A percentile compares a stretch with the other conserved stretches of the same genome.
Conservation (phyloP, 495 filamentous ascomycete genomes). For the Aspergillus sclerotiicarbonarius region DNA sequence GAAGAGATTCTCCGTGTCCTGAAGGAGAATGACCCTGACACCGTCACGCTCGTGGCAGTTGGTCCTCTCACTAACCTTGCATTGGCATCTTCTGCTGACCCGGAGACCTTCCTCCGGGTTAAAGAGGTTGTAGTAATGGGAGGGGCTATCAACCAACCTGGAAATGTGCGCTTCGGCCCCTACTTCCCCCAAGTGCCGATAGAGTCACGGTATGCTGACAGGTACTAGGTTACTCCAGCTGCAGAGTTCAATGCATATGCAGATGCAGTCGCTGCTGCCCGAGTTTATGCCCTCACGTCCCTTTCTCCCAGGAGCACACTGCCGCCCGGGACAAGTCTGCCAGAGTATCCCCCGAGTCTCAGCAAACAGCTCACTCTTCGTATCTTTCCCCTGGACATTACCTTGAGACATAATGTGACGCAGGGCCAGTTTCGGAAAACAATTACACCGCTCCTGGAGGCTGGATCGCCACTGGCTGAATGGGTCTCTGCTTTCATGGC, state of each 20-base stretch:
- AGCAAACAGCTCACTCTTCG: constrained; percentile 67
- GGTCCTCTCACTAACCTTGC: constrained; percentile 92
- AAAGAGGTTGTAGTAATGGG: constrained; percentile 98
- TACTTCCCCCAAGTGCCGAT: background rate
- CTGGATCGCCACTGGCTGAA: constrained; percentile 73
- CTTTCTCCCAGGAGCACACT: constrained; percentile 66
- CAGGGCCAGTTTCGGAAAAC: constrained; percentile 56
- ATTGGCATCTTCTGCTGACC: constrained; percentile 78
- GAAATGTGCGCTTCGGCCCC: constrained; percentile 59
- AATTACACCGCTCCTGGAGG: constrained; percentile 45
- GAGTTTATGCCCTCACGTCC: constrained; percentile 87
- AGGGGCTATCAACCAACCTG: constrained; percentile 72
- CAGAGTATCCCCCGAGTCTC: constrained; percentile 65
- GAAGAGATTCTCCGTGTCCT: constrained; percentile 83
- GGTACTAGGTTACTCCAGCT: constrained; percentile 60
- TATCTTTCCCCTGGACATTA: constrained; percentile 88
- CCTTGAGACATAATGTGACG: constrained; percentile 67
- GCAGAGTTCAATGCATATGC: constrained; percentile 86
- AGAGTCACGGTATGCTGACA: constrained; percentile 4
- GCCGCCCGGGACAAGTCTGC: constrained; percentile 57
- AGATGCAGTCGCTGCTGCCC: constrained; percentile 78
- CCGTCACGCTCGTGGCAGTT: constrained; percentile 83
- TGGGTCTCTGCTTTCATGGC: constrained; percentile 78
- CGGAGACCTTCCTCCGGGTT: constrained; percentile 79
- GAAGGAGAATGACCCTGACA: constrained; percentile 71